Percentiles rank a stretch among this genome's conserved stretches.
Conservation (phyloP, 2,329 filamentous ascomycete genomes). For the Pyrenophora graminea region DNA sequence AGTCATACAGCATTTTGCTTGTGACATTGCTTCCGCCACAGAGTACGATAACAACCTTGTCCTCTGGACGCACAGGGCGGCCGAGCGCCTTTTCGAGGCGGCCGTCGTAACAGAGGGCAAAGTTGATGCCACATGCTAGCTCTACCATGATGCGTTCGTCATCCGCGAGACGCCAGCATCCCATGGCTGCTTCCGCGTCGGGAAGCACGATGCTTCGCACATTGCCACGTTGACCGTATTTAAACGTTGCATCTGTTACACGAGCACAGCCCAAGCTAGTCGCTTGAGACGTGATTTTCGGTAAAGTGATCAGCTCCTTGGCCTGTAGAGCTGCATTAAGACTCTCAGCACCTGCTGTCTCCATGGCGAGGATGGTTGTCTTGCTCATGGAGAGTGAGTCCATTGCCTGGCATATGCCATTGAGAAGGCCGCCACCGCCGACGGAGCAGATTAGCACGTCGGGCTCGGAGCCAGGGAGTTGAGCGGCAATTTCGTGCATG, state of each 20-base stretch:
- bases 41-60: constrained; percentile 80
- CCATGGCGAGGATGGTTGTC: constrained; percentile 68
- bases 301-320: constrained; percentile 63
- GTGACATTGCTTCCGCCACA: constrained; percentile 69
- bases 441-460: constrained; percentile 77
- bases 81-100: constrained; percentile 63
- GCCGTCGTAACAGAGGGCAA: constrained; percentile 70
- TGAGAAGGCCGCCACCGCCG: constrained; percentile 79
- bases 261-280: constrained; percentile 73
- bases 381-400: constrained; percentile 48
- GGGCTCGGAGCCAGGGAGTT: constrained; percentile 52
- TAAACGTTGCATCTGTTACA: constrained; percentile 71
- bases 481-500: constrained; percentile 56
- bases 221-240: constrained; percentile 61
- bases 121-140: constrained; percentile 78
- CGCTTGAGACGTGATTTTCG: constrained; percentile 74
- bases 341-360: constrained; percentile 75
- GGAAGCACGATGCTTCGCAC: constrained; percentile 67
- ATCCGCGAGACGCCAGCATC: constrained; percentile 75
- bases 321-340: constrained; percentile 65
- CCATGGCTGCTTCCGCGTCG: constrained; percentile 79
- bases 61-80: constrained; percentile 65
- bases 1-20: constrained; percentile 56
- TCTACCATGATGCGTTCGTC: constrained; percentile 84
- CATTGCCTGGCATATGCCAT: constrained; percentile 73